Evolutionary conservation across 148 eudicot species (phyloP), one percentile per base, ranked within the genome.

Genomic region (Fagopyrum esculentum): DNA sequence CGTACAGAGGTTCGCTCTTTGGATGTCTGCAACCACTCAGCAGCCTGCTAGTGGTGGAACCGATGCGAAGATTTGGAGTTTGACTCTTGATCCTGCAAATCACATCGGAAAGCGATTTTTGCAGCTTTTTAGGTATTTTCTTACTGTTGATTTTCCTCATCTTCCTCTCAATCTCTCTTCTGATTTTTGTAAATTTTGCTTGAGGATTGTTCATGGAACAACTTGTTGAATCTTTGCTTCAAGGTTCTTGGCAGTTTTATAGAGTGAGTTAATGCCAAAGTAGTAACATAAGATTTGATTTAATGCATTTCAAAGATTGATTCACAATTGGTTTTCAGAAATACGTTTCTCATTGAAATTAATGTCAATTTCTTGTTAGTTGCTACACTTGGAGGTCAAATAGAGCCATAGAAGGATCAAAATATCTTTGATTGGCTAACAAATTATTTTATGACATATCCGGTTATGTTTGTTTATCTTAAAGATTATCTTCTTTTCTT

Each of bases 251-350:
- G 46, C 45, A 43, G 71, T 66, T 66, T 66, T 66, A 66, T 66
- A 66, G 47, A 66, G 71, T 9, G 44, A 11, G 15, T 57, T 57
- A 15, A 40, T 7, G 68, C 10, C 45, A 40, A 40, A 66, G 46
- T 15, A 15, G 71, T 66, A 66, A 66, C 71, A 66, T 66, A 66
- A 66, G 71, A 66, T 66, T 66, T 66, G 47, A 13, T 66, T 43
- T 13, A 66, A 66, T 66, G 71, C 69, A 7, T 1, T n/a, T 57
- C 4, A 57, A 17, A 19, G 22, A n/a, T 57, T 57, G 63, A 19
- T 19, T 63, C 45, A 63, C 29, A 3, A 63, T 29, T 63, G 6
- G 6, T 12, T 61, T 30, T 63, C 2, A 30, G 9, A 40, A 40
- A 12, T 66, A 66, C 71, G 71, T 66, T 66, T 66, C 15, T 7